Percentiles rank a stretch among this genome's conserved stretches.
These are phyloP conservation scores for Dipodascopsis uninucleata DNA, from an alignment of 805 yeast species.

Conservation along the genomic window DNA sequence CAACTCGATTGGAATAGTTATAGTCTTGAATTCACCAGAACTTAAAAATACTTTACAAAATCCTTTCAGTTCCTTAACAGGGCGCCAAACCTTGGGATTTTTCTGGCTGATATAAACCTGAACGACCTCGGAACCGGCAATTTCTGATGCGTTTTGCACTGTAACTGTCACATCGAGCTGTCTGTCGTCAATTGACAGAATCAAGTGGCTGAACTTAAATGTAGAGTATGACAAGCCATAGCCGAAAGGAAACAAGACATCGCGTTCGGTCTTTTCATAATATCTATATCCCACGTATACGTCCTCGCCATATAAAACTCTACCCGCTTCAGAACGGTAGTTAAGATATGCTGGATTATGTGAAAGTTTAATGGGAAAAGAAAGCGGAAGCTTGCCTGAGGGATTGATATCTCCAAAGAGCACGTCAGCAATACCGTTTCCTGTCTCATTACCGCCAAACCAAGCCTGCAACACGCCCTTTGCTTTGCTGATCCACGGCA, in stretches of 20 bases:
- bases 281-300: slow-evolving; percentile 60
- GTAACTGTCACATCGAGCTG: slow-evolving; percentile 1
- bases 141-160: slow-evolving; percentile 31
- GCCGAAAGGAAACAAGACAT: slow-evolving; percentile 59
- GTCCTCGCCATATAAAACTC: slow-evolving; percentile 61
- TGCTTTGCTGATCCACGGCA: slow-evolving; percentile 50
- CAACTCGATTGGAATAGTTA: slow-evolving; percentile 40
- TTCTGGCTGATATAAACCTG: slow-evolving; percentile 48
- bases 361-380: slow-evolving; percentile 50
- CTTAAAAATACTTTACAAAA: no score
- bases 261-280: slow-evolving; percentile 50
- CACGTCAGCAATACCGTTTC: slow-evolving; percentile 58
- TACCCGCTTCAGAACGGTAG: slow-evolving; percentile 50
- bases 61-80: slow-evolving; percentile 58
- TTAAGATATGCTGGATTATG: slow-evolving; percentile 58
- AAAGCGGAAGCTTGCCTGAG: slow-evolving; percentile 53
- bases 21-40: slow-evolving; percentile 45
- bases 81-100: slow-evolving; percentile 46
- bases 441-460: slow-evolving; percentile 54
- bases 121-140: slow-evolving; percentile 52
- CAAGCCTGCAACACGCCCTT: slow-evolving; percentile 50
- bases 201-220: slow-evolving; percentile 44
- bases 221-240: slow-evolving; percentile 58
- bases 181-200: slow-evolving; percentile 33
- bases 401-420: slow-evolving; percentile 58